Evolutionary conservation across 176 grass and related monocot genomes (phyloP).

Genomic region (Oryza nivara): DNA sequence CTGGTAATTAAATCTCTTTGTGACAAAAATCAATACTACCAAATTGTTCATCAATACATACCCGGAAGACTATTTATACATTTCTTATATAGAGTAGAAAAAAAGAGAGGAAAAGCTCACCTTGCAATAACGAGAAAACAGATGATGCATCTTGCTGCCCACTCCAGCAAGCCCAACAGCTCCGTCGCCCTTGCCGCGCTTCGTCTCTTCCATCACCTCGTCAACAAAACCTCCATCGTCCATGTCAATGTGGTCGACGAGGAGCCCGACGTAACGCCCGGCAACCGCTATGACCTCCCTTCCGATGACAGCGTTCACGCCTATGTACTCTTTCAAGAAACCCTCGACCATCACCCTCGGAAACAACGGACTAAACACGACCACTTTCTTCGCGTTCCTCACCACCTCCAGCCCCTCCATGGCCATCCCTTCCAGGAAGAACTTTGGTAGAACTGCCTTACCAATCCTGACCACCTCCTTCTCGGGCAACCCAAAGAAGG

Average conservation of each 20-base stretch:
- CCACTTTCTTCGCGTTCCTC: conserved; percentile 43
- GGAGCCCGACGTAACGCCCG: conserved; percentile 44
- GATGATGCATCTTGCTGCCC: conserved; percentile 5
- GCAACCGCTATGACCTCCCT: conserved; percentile 45
- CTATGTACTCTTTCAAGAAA: conserved; percentile 73
- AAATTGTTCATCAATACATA: neutral
- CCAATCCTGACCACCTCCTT: conserved; percentile 49
- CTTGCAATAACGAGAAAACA: conserved; percentile 40
- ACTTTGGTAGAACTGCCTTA: conserved; percentile 70
- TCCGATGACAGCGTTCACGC: conserved; percentile 53
- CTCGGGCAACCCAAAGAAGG: conserved; percentile 59
- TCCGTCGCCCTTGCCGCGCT: conserved; percentile 29
- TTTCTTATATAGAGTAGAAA: neutral
- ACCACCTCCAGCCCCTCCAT: conserved; percentile 61
- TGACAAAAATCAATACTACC: neutral
- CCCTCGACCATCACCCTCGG: conserved; percentile 76
- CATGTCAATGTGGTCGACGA: conserved; percentile 11
- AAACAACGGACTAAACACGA: conserved; percentile 52
- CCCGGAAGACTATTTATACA: neutral
- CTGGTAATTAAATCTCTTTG: no score
- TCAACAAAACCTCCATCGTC: neutral
- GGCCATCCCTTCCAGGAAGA: conserved; percentile 63
- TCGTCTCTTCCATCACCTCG: conserved; percentile 25
- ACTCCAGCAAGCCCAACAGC: conserved; percentile 26
- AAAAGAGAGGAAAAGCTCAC: conserved; percentile 9